Evolutionary conservation across 345 rosid species (phyloP).

Genomic region (Clausena lansium): DNA sequence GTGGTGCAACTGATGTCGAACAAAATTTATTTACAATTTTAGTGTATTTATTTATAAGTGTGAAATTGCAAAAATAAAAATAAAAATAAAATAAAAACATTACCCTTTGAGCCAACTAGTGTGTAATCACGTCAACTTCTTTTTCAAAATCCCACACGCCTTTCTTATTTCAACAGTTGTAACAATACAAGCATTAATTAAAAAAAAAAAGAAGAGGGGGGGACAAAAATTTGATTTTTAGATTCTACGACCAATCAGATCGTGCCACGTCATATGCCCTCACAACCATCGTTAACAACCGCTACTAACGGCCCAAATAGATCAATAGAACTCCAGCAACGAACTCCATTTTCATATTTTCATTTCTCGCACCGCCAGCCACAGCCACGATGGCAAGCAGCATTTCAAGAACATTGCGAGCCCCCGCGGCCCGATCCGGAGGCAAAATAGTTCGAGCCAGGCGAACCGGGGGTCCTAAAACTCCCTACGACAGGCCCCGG

Average conservation of each 20-base stretch:
- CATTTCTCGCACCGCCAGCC: not conserved
- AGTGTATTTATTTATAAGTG: too few species aligned
- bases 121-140: not conserved
- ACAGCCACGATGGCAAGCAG: slow-evolving; percentile 15
- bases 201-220: not conserved
- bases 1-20: too few species aligned
- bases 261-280: not conserved
- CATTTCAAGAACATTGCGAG: slow-evolving; percentile 18
- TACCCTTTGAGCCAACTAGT: too few species aligned
- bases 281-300: slow-evolving; percentile 1
- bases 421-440: slow-evolving; percentile 44
- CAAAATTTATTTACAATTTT: too few species aligned
- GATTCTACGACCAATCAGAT: not conserved
- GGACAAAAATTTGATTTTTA: not conserved
- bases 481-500: slow-evolving; percentile 73
- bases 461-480: slow-evolving; percentile 33
- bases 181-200: not conserved
- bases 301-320: not conserved
- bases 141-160: too few species aligned
- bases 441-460: slow-evolving; percentile 68
- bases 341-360: not conserved
- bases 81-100: too few species aligned
- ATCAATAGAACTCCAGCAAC: not conserved
- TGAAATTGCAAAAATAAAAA: too few species aligned
- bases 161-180: not conserved